Evolutionary conservation across 306 rosid genomes (phyloP).

Genomic region (Quercus suber): DNA sequence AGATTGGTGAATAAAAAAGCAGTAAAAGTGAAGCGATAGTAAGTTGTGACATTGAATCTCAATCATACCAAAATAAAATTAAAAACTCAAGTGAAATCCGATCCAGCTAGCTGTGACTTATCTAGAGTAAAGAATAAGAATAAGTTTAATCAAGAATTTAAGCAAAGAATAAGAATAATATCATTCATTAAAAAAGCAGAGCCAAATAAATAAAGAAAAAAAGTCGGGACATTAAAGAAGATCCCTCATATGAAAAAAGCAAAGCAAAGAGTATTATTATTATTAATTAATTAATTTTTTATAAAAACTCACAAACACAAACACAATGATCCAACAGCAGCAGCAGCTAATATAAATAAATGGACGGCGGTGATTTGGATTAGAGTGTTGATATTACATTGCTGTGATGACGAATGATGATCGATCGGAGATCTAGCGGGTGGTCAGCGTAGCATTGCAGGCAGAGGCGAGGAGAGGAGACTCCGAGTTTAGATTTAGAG

Average conservation of each 20-base stretch:
- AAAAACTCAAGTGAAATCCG: conserved; percentile 3
- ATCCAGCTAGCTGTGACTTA: conserved; percentile 19
- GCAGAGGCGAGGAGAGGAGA: no score
- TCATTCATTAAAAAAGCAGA: not conserved
- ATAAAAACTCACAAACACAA: conserved; percentile 18
- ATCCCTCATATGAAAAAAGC: not conserved
- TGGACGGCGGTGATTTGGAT: conserved; percentile 10
- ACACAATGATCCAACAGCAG: no score
- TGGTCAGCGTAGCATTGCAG: no score
- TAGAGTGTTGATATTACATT: conserved; percentile 27
- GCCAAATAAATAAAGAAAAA: conserved; percentile 19
- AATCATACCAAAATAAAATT: conserved; percentile 21
- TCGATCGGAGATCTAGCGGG: conserved; percentile 43
- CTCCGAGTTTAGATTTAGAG: not conserved
- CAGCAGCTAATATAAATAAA: not conserved
- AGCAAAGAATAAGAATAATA: conserved; percentile 39
- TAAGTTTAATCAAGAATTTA: conserved; percentile 35
- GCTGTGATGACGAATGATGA: not conserved
- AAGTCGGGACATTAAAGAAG: not conserved
- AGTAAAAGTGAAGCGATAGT: not conserved
- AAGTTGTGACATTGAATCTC: not conserved
- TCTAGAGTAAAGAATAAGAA: conserved; percentile 15
- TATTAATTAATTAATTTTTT: not conserved
- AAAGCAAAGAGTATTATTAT: no score
- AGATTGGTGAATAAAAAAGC: not conserved